Evolutionary conservation across 176 grass and related monocot genomes (phyloP), one percentile per base, ranked within the genome.

Genomic region (Puya raimondii): DNA sequence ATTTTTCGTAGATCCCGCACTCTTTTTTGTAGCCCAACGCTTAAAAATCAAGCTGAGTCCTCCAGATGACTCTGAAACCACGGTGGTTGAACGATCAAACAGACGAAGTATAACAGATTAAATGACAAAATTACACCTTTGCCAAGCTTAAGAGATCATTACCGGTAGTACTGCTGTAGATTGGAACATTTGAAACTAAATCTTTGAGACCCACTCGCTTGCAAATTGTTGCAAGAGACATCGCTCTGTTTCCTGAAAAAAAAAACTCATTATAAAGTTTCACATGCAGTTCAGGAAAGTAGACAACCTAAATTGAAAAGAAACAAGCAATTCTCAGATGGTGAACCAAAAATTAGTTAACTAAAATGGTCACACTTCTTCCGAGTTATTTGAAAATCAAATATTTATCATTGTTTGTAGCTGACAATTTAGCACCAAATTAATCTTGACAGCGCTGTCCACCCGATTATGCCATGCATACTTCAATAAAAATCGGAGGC

Each of bases 21-120:
- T 65, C 78, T 91, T 96, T 72, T 96, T 96, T 11, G 92, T 88
- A 69, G 92, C 88, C 92, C 92, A 96, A 48, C 88, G 83, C 76
- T 76, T 88, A 49, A 91, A 86, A 15, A 96, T 22, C 74, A 96
- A 73, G 74, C 66, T 75, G 64, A 91, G 67, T 49, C 78, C 88
- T 53, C 85, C 91, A 80, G 82, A 88, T 26, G 69, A 80, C 64
- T 96, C 88, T 88, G 74, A 50, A 78, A 80, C 50, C 11, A 82
- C 67, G 50, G 26, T 42, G 10, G 72, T 58, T 50, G 50, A 33
- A 70, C 23, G 63, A 25, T 71, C 27, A 72, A 51, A 20, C 18
- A 70, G 11, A 48, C 47, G 42, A 49, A 79, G 51, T 58, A 69
- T 67, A 63, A 48, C 4, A 65, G 56, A 49, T 42, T 5, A 42